Evolutionary conservation across 768 basidiomycete genomes (phyloP).

Genomic region (Dentipellis sp.): DNA sequence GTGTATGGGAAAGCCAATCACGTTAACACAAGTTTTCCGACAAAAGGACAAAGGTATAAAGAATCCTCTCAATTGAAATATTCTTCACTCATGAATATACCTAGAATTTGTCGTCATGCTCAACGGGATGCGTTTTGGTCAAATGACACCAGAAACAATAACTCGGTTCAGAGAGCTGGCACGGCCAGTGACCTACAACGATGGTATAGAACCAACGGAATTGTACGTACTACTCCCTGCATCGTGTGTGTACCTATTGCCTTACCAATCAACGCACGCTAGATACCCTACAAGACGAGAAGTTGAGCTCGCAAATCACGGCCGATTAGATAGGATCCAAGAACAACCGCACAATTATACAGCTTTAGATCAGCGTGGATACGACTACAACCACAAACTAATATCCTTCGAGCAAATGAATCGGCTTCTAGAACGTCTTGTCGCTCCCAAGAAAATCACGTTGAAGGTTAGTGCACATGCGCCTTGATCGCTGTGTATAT

Average conservation of each 20-base stretch:
- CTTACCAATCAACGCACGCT: not conserved
- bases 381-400: slow-evolving; percentile 31
- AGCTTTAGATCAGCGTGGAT: slow-evolving; percentile 37
- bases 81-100: not conserved
- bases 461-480: slow-evolving; percentile 30
- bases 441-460: slow-evolving; percentile 34
- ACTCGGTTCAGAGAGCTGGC: slow-evolving; percentile 45
- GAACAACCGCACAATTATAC: slow-evolving; percentile 30
- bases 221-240: slow-evolving; percentile 35
- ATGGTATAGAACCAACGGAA: slow-evolving; percentile 77
- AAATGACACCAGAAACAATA: slow-evolving; percentile 34
- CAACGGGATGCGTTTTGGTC: slow-evolving; percentile 79
- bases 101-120: slow-evolving; percentile 70
- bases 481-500: not conserved
- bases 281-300: slow-evolving; percentile 66
- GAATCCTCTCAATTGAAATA: not conserved
- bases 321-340: slow-evolving; percentile 36
- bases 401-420: slow-evolving; percentile 30
- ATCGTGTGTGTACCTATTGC: too few relatives aligned
- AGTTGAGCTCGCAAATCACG: slow-evolving; percentile 60
- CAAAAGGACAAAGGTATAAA: slow-evolving; percentile 70
- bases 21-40: slow-evolving; percentile 71
- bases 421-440: slow-evolving; percentile 46
- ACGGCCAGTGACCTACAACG: slow-evolving; percentile 50
- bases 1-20: slow-evolving; percentile 49